These are phyloP conservation scores for Daucus carota DNA, from an alignment of 129 eudicot genomes.

Conservation along the genomic window DH1_v3.0 NC_030387.2:31816001-31816500, in stretches of 20 bases:
- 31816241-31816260: no score
- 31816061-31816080: constrained; percentile 61
- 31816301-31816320: no score
- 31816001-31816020: constrained; percentile 85
- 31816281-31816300: neutral
- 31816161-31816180: neutral
- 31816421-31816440: neutral
- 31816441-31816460: neutral
- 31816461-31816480: neutral
- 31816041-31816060: constrained; percentile 83
- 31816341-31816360: neutral
- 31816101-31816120: constrained; percentile 69
- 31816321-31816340: neutral
- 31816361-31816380: neutral
- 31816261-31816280: neutral
- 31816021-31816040: constrained; percentile 86
- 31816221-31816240: neutral
- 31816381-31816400: neutral
- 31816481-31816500: neutral
- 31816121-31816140: neutral
- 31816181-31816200: neutral
- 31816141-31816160: neutral
- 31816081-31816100: constrained; percentile 67
- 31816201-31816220: neutral
- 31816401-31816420: neutral